Conservation (phyloP, 1,284 basidiomycete species). For the Trichosporon sp. region DNA sequence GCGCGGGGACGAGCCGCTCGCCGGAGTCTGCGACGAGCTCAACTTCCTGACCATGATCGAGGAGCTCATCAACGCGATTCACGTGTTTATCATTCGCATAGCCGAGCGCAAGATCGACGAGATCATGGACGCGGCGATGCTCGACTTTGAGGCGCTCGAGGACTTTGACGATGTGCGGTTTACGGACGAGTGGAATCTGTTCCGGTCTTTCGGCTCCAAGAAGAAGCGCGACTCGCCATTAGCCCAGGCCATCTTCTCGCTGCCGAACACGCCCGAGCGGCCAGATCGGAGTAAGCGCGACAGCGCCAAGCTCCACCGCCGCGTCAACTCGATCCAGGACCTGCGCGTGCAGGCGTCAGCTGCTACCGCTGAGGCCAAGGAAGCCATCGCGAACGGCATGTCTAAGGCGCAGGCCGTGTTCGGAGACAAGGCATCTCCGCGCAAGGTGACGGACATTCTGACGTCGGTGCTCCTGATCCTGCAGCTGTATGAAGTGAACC, state of each 20-base stretch:
- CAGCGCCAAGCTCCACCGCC: constrained; percentile 20
- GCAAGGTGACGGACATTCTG: constrained; percentile 75
- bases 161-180: constrained; percentile 83
- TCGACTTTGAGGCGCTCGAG: constrained; percentile 79
- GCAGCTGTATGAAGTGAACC: constrained; percentile 86
- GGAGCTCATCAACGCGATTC: constrained; percentile 91
- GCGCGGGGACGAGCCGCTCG: constrained; percentile 75
- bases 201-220: constrained; percentile 67
- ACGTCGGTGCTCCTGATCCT: constrained; percentile 85
- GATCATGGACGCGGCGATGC: constrained; percentile 76
- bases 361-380: constrained; percentile 31
- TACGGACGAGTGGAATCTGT: constrained; percentile 93
- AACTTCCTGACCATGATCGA: constrained; percentile 62
- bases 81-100: constrained; percentile 92
- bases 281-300: neutral
- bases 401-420: constrained; percentile 32
- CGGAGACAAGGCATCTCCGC: constrained; percentile 58
- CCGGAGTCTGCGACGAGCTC: constrained; percentile 73
- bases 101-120: constrained; percentile 86
- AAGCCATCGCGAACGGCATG: constrained; percentile 31
- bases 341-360: constrained; percentile 30
- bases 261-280: constrained; percentile 23
- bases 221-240: constrained; percentile 62
- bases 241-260: constrained; percentile 26
- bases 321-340: constrained; percentile 42